Evolutionary conservation across 345 rosid species (phyloP).

Genomic region (Trapa incisa): DNA sequence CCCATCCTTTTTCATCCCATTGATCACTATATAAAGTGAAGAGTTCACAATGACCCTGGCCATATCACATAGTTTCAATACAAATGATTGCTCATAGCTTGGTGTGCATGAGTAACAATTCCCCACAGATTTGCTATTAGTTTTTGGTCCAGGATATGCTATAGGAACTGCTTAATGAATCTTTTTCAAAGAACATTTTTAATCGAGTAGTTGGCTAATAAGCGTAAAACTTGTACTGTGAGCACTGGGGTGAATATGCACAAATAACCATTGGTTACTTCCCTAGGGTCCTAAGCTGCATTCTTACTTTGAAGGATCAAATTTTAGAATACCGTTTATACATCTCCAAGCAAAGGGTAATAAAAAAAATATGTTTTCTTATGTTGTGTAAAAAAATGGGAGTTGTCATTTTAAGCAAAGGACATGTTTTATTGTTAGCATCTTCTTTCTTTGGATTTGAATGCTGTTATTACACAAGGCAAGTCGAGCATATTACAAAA

Average conservation of each 20-base stretch:
- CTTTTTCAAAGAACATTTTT: no score
- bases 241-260: no score
- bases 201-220: no score
- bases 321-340: not conserved
- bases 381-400: not conserved
- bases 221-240: no score
- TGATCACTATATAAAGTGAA: not conserved
- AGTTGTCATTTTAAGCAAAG: not conserved
- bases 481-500: slow-evolving; percentile 33
- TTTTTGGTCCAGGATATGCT: no score
- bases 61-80: not conserved
- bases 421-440: slow-evolving; percentile 8
- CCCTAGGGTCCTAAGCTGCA: not conserved
- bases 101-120: not conserved
- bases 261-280: no score
- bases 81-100: not conserved
- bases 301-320: not conserved
- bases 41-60: not conserved
- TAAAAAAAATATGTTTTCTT: not conserved
- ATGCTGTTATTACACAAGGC: slow-evolving; percentile 37
- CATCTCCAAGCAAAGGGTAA: not conserved
- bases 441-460: slow-evolving; percentile 50
- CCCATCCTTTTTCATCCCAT: not conserved
- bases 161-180: no score
- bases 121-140: no score